Conservation (phyloP, 2,329 filamentous ascomycete genomes). For the Colletotrichum orbiculare region DNA sequence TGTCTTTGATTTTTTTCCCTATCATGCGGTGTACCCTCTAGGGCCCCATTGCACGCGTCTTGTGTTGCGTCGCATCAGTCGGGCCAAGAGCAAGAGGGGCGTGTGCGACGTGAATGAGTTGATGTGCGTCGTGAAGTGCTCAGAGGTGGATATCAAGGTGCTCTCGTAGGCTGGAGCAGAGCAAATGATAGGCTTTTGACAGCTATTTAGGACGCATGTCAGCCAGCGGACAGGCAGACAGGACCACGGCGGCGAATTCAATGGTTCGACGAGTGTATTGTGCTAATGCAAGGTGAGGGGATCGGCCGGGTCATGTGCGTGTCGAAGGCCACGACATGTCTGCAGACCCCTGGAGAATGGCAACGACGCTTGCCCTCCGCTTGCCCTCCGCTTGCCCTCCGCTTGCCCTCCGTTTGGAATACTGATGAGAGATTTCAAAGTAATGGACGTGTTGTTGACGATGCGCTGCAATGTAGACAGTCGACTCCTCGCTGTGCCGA, state of each 20-base stretch:
- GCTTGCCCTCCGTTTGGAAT: no score
- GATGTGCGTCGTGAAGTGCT: background rate
- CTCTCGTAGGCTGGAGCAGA: background rate
- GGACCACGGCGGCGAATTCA: background rate
- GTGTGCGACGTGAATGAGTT: slow-evolving; percentile 1
- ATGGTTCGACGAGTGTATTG: background rate
- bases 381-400: no score
- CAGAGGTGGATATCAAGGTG: no score
- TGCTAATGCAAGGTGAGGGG: slow-evolving; percentile 3
- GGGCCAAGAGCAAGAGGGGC: background rate
- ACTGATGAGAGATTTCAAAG: no score
- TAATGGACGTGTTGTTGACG: no score
- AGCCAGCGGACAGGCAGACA: background rate
- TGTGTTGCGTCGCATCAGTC: slow-evolving; percentile 18
- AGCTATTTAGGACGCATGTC: background rate
- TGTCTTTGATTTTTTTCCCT: background rate
- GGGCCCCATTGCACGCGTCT: slow-evolving; percentile 2
- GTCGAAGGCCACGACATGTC: slow-evolving; percentile 12
- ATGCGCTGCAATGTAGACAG: no score
- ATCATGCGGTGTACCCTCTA: slow-evolving; percentile 13
- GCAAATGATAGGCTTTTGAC: background rate
- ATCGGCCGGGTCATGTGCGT: slow-evolving; percentile 20
- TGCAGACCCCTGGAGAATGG: no score
- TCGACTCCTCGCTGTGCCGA: no score
- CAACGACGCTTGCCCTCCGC: no score